Percentiles rank a stretch among this genome's conserved stretches.
Evolutionary conservation across 176 grass and related monocot species (phyloP).

Genomic region (Aegilops speltoides): DNA sequence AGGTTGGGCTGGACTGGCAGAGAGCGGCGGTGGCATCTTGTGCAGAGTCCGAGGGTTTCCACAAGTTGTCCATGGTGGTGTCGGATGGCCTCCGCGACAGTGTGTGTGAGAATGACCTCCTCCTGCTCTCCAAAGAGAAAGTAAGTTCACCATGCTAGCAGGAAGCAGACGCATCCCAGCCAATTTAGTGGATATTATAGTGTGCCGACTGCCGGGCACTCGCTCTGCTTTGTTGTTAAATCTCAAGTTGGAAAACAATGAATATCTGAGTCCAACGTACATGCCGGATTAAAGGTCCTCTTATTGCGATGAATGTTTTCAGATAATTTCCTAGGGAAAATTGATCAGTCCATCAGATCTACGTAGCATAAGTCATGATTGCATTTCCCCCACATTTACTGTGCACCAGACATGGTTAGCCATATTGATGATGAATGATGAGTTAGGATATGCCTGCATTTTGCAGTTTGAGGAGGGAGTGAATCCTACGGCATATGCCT

Average conservation of each 20-base stretch:
- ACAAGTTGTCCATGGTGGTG: constrained; percentile 63
- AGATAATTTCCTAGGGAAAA: background rate
- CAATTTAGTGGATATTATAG: background rate
- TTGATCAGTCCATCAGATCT: background rate
- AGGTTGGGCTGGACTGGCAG: constrained; percentile 64
- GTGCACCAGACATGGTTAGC: background rate
- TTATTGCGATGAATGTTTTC: background rate
- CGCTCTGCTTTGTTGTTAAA: background rate
- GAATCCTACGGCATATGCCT: constrained; percentile 70
- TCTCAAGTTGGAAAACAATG: constrained; percentile 1
- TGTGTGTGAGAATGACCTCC: constrained; percentile 79
- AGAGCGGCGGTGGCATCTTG: constrained; percentile 39
- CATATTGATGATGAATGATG: constrained; percentile 8
- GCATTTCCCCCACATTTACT: background rate
- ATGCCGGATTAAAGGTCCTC: background rate
- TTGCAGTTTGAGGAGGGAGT: constrained; percentile 71
- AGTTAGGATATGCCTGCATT: constrained; percentile 12
- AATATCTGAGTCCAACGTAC: background rate
- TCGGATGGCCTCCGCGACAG: constrained; percentile 52
- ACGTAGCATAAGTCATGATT: background rate
- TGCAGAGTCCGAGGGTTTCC: constrained; percentile 72
- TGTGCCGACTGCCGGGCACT: background rate
- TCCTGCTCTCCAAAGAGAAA: constrained; percentile 84
- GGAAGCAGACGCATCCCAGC: background rate
- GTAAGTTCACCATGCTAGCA: constrained; percentile 33